phyloP scores from a whole-genome alignment of 2,329 filamentous ascomycete species.

The Rhinocladiella mackenziei region DNA sequence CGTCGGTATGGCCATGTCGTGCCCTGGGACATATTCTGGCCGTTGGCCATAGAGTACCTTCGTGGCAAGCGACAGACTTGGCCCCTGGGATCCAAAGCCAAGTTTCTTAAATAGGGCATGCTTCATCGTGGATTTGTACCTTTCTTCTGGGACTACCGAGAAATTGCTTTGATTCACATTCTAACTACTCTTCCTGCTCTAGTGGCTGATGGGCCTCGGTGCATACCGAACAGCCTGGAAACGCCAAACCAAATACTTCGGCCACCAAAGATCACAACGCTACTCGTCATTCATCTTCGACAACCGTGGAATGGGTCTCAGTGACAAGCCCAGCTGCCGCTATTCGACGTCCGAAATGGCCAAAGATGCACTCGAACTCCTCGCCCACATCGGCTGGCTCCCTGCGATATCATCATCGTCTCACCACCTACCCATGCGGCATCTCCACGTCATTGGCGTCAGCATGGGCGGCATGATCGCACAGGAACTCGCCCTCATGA shows the following conservation, averaged over 20 bases:
- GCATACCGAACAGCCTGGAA: constrained; percentile 69
- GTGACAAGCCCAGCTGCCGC: constrained; percentile 69
- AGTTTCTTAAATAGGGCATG: too few relatives aligned
- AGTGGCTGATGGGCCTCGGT: constrained; percentile 80
- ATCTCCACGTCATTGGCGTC: constrained; percentile 69
- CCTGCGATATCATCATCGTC: constrained; percentile 27
- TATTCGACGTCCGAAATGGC: constrained; percentile 88
- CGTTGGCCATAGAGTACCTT: too few relatives aligned
- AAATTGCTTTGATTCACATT: too few relatives aligned
- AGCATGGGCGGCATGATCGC: constrained; percentile 91
- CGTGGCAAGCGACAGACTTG: too few relatives aligned
- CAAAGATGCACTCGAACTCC: constrained; percentile 66
- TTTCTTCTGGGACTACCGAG: too few relatives aligned
- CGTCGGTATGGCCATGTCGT: too few relatives aligned
- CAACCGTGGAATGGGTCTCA: constrained; percentile 79
- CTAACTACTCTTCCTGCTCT: constrained; percentile 13
- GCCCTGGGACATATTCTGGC: too few relatives aligned
- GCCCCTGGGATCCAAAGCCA: too few relatives aligned
- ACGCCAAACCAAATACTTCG: constrained; percentile 76
- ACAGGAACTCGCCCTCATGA: constrained; percentile 62
- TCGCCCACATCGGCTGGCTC: constrained; percentile 67
- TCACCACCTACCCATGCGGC: constrained; percentile 34
- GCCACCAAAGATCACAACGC: constrained; percentile 59
- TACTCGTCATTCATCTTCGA: constrained; percentile 76
- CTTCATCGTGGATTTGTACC: too few relatives aligned